Evolutionary conservation across 805 yeast genomes (phyloP).

Genomic region (Candida odintsovae): DNA sequence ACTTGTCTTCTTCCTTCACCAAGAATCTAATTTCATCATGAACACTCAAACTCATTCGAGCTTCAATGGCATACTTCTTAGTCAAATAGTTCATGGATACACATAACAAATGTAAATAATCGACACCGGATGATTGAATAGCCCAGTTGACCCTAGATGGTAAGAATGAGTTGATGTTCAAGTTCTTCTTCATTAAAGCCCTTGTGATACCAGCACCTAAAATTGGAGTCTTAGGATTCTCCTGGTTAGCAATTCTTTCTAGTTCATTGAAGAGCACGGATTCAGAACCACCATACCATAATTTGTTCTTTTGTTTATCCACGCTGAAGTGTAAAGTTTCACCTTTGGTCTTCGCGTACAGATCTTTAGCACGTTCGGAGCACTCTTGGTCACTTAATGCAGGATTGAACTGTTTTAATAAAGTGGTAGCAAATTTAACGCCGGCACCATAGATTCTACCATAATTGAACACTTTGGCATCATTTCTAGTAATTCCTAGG

Average conservation of each 20-base stretch:
- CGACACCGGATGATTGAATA: constrained; percentile 97
- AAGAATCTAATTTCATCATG: constrained; percentile 92
- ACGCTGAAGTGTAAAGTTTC: constrained; percentile 27
- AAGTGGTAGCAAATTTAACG: constrained; percentile 77
- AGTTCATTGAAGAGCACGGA: constrained; percentile 84
- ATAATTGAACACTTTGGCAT: constrained; percentile 93
- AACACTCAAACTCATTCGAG: constrained; percentile 79
- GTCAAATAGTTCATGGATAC: constrained; percentile 83
- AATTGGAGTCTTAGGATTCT: constrained; percentile 81
- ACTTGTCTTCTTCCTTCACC: constrained; percentile 66
- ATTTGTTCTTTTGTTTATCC: constrained; percentile 24
- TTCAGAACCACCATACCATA: constrained; percentile 90
- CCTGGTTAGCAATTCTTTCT: constrained; percentile 80
- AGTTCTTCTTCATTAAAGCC: constrained; percentile 63
- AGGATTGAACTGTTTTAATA: constrained; percentile 80
- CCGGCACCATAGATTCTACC: constrained; percentile 99
- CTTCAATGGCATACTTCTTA: constrained; percentile 58
- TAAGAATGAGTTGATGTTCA: constrained; percentile 55
- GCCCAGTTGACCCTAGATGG: constrained; percentile 97
- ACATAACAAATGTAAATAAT: constrained; percentile 79
- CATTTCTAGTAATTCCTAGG: constrained; percentile 81
- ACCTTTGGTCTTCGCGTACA: constrained; percentile 87
- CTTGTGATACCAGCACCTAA: constrained; percentile 90
- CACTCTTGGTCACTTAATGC: constrained; percentile 63
- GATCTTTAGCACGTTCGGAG: constrained; percentile 48